A percentile compares a stretch with the other conserved stretches of the same genome.
Conservation (phyloP, 2,329 filamentous ascomycete species). For the Aquanectria penicillioides region DNA sequence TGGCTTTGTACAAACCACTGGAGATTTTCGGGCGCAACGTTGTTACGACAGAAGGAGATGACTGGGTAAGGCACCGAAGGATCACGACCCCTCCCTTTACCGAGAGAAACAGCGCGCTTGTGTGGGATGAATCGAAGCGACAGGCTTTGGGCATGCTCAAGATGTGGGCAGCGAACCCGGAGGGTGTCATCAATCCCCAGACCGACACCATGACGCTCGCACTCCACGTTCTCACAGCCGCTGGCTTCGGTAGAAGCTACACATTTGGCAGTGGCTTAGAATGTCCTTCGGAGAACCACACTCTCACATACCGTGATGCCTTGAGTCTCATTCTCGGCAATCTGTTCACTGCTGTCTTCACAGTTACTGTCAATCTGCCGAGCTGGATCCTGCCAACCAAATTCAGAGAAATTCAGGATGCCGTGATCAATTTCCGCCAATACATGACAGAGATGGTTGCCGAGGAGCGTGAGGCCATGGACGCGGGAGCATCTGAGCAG, state of each 20-base stretch:
- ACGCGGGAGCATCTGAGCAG: conserved; percentile 15
- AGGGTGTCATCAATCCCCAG: conserved; percentile 26
- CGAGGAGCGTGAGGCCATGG: conserved; percentile 28
- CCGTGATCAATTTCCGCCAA: conserved; percentile 26
- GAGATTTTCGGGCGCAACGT: conserved; percentile 36
- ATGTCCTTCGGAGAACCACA: conserved; percentile 24
- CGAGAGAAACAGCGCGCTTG: conserved; percentile 32
- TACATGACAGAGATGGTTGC: conserved; percentile 34
- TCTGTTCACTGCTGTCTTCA: conserved; percentile 29
- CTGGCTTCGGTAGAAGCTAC: conserved; percentile 34
- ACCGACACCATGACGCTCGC: conserved; percentile 32
- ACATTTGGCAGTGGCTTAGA: conserved; percentile 25
- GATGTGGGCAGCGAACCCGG: conserved; percentile 25
- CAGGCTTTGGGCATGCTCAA: conserved; percentile 32
- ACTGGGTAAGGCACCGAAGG: conserved; percentile 30
- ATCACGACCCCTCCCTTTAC: conserved; percentile 35
- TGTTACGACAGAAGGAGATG: conserved; percentile 32
- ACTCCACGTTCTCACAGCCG: conserved; percentile 33
- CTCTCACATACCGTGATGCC: conserved; percentile 28
- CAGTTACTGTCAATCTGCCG: conserved; percentile 26
- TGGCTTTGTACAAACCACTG: conserved; percentile 31
- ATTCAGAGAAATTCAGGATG: conserved; percentile 31
- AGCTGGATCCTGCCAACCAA: conserved; percentile 26
- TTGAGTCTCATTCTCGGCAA: conserved; percentile 29
- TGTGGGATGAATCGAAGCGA: conserved; percentile 30